Base-by-base conservation (phyloP, 108 stramenopile species). In the Skeletonema menzelii region DNA sequence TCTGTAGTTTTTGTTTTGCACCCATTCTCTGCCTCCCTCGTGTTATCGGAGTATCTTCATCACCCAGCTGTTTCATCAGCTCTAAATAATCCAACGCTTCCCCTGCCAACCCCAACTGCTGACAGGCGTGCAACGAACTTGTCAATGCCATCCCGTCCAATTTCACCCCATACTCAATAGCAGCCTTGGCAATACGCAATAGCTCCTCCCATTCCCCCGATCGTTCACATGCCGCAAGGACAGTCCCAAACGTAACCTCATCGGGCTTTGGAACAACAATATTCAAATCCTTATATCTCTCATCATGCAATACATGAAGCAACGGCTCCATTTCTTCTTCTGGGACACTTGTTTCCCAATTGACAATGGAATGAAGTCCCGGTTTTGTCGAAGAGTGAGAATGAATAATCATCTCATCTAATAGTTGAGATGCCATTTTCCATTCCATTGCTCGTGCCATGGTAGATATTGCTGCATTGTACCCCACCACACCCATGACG, bases 401-500 rank as follows among this genome's bases (percentile, higher is more conserved):
- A 61, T 69, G 72, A 28, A 73, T 34, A 37, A 80, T 86, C 90
- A 93, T 91, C 58, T 87, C 87, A 31, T 73, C 68, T 28, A 93
- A 47, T 0, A 93, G 47, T 1, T 76, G 58, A 17, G 86, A 76
- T 4, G 92, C 92, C 56, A 62, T 77, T 64, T 85, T 56, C 87
- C 88, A 90, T 64, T 91, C 82, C 4, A 79, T 87, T 4, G 83
- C 83, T 20, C 80, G 72, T 26, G 92, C 89, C 78, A 88, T 86
- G 19, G 89, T 90, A 12, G 86, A 90, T 47, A 94, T 80, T 20
- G 85, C 92, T 2, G 90, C 82, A 68, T 94, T 94, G 84, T 86
- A 94, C 17, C 90, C 92, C n/a, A 91, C 88, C 7, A 94, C 87
- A 47, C 76, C 88, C 87, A 94, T 83, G 20, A 76, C 24, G 40